A percentile compares a stretch with the other conserved stretches of the same genome.
Evolutionary conservation across 2,329 filamentous ascomycete genomes (phyloP).

Genomic region (Exutisphaerella laricina): DNA sequence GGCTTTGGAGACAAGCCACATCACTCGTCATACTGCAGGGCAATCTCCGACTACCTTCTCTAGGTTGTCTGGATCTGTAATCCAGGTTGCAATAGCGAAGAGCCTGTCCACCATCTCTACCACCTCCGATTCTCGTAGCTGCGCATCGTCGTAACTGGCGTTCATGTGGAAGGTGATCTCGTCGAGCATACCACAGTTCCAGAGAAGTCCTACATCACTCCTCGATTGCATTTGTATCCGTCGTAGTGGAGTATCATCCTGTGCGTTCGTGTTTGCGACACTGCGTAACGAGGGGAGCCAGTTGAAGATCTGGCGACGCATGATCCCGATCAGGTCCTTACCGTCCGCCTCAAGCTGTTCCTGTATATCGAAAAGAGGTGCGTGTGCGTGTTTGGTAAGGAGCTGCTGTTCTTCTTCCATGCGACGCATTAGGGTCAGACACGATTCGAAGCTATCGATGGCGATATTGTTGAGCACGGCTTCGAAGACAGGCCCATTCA

Average conservation of each 20-base stretch:
- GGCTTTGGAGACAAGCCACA: too few relatives aligned
- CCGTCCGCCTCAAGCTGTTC: conserved; percentile 2
- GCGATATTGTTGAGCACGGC: conserved; percentile 4
- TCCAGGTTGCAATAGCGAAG: conserved; percentile 3
- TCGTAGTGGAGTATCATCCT: neutral
- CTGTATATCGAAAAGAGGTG: conserved; percentile 6
- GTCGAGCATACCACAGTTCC: conserved; percentile 8
- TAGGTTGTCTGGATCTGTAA: conserved; percentile 2
- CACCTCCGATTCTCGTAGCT: conserved; percentile 7
- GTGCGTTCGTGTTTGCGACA: too few relatives aligned
- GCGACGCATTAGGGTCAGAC: neutral
- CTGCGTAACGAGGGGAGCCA: conserved; percentile 5
- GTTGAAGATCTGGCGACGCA: conserved; percentile 11
- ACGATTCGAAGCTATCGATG: neutral
- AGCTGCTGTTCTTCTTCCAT: neutral
- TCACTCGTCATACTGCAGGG: too few relatives aligned
- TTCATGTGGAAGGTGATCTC: conserved; percentile 3
- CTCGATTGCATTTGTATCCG: conserved; percentile 1
- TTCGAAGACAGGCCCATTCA: conserved; percentile 14
- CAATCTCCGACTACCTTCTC: neutral
- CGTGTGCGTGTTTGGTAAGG: conserved; percentile 3
- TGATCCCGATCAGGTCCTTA: neutral
- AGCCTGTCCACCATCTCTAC: conserved; percentile 4
- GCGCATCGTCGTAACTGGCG: conserved; percentile 10
- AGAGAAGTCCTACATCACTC: conserved; percentile 9